Percentiles rank a stretch among this genome's conserved stretches.
Evolutionary conservation across 129 eudicot species (phyloP).

Genomic region (Flaveria robusta): DNA sequence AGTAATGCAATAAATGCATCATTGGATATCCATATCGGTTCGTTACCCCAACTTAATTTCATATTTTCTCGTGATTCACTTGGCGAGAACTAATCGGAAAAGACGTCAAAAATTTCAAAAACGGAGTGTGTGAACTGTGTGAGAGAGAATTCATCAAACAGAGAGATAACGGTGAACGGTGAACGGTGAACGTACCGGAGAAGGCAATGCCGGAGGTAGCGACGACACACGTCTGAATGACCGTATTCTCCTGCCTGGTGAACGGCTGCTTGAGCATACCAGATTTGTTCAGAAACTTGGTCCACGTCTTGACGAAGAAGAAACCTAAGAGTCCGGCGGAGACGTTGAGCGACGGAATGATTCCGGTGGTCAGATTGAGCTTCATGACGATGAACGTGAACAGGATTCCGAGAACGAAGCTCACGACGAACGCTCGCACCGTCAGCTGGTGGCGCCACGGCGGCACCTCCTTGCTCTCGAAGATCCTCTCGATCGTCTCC

Average conservation of each 20-base stretch:
- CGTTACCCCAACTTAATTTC: conserved; percentile 8
- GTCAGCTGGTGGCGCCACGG: conserved; percentile 84
- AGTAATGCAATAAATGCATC: not conserved
- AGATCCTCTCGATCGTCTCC: conserved; percentile 63
- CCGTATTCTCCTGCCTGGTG: conserved; percentile 65
- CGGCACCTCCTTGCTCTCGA: conserved; percentile 77
- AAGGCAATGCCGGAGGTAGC: conserved; percentile 97
- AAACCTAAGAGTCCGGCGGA: too few relatives aligned
- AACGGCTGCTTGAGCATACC: too few relatives aligned
- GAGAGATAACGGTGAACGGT: not conserved
- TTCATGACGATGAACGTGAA: conserved; percentile 97
- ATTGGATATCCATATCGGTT: not conserved
- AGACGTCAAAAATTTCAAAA: not conserved
- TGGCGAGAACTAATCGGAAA: conserved; percentile 24
- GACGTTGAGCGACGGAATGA: conserved; percentile 65
- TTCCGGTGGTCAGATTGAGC: conserved; percentile 90
- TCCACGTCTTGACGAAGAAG: too few relatives aligned
- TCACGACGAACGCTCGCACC: conserved; percentile 67
- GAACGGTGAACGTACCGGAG: conserved; percentile 57
- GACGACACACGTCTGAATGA: conserved; percentile 95
- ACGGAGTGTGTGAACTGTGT: conserved; percentile 23
- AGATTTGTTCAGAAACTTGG: too few relatives aligned
- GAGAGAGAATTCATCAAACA: not conserved
- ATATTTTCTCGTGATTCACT: conserved; percentile 26
- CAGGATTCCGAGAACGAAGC: conserved; percentile 59